These are phyloP conservation scores for Zelopaecilomyces penicillatus DNA, from an alignment of 2,329 filamentous ascomycete species.

Conservation along the genomic window DNA sequence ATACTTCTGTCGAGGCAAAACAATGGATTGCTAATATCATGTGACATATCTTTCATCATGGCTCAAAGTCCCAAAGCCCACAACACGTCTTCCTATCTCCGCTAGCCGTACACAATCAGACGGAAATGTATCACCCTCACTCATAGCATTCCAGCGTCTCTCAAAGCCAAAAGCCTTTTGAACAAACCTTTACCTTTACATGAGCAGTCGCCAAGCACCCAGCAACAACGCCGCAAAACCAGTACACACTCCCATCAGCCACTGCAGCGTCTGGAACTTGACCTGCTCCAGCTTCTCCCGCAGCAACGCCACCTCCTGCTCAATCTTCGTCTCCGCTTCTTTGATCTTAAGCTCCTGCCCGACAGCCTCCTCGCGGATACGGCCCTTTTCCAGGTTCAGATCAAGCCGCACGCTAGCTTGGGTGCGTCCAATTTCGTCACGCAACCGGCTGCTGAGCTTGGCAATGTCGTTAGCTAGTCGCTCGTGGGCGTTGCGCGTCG, in stretches of 20 bases:
- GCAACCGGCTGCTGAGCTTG: conserved; percentile 79
- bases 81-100: no score
- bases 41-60: no score
- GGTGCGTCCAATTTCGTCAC: conserved; percentile 90
- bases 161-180: no score
- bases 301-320: conserved; percentile 89
- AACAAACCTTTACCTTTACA: conserved; percentile 33
- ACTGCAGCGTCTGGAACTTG: conserved; percentile 96
- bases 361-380: conserved; percentile 92
- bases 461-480: conserved; percentile 88
- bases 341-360: conserved; percentile 96
- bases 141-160: no score
- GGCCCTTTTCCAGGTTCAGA: conserved; percentile 90
- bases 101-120: no score
- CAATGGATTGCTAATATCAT: no score
- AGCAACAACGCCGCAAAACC: conserved; percentile 59
- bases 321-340: conserved; percentile 96
- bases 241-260: conserved; percentile 81
- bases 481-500: conserved; percentile 85
- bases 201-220: conserved; percentile 62
- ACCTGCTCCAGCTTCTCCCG: conserved; percentile 91
- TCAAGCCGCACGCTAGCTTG: conserved; percentile 89
- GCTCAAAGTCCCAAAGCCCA: no score
- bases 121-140: no score
- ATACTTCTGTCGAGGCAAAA: no score